Evolutionary conservation across 495 filamentous ascomycete genomes (phyloP).

Genomic region (Penicillium dipodomyicola): DNA sequence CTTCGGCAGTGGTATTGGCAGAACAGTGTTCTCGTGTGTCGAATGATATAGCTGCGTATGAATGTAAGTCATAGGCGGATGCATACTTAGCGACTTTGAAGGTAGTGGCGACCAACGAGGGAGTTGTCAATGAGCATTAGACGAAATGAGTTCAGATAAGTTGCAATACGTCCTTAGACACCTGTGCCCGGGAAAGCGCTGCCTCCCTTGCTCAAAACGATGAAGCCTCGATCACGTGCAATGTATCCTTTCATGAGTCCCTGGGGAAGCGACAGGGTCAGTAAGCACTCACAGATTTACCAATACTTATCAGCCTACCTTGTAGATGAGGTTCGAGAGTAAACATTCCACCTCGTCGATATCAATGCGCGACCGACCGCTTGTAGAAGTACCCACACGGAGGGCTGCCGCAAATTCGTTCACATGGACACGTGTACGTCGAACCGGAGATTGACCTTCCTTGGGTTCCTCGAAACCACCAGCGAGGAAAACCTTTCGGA

Average conservation of each 20-base stretch:
- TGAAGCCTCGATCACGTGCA: slow-evolving; percentile 77
- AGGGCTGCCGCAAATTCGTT: slow-evolving; percentile 72
- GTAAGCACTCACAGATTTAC: background rate
- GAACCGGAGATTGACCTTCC: slow-evolving; percentile 57
- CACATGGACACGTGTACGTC: slow-evolving; percentile 75
- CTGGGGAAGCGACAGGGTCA: slow-evolving; percentile 43
- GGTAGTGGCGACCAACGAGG: background rate
- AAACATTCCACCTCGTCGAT: slow-evolving; percentile 94
- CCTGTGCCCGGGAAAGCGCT: slow-evolving; percentile 91
- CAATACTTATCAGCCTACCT: slow-evolving; percentile 55
- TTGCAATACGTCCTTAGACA: slow-evolving; percentile 50
- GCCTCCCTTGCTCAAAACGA: slow-evolving; percentile 86
- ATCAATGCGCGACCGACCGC: slow-evolving; percentile 65
- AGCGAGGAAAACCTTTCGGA: slow-evolving; percentile 83
- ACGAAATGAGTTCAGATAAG: background rate
- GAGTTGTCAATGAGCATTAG: background rate
- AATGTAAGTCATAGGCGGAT: background rate
- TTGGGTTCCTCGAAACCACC: slow-evolving; percentile 75
- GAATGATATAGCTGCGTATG: slow-evolving; percentile 2
- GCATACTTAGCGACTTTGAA: background rate
- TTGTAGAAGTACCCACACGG: slow-evolving; percentile 49
- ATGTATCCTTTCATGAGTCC: slow-evolving; percentile 98
- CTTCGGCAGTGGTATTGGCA: background rate
- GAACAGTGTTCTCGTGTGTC: background rate
- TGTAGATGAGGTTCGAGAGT: slow-evolving; percentile 93